Conservation (phyloP, 345 rosid species). For the Turnera subulata region DNA sequence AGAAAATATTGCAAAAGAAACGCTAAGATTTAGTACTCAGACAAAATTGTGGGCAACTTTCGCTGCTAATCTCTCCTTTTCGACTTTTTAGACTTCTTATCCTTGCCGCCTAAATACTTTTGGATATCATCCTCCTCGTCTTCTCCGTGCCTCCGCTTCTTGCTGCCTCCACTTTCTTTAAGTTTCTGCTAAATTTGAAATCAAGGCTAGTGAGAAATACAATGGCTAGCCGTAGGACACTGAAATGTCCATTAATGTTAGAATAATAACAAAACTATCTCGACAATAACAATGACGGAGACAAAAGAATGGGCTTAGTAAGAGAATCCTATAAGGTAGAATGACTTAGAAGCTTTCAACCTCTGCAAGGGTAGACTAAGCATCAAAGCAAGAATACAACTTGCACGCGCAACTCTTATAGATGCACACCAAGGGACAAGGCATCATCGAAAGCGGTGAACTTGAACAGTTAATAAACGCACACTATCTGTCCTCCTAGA, state of each 20-base stretch:
- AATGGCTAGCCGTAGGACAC: not conserved
- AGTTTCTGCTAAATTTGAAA: not conserved
- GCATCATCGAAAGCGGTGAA: too few relatives aligned
- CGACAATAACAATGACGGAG: not conserved
- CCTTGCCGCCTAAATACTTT: not conserved
- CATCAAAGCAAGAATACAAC: too few relatives aligned
- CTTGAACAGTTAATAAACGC: too few relatives aligned
- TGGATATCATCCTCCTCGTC: not conserved
- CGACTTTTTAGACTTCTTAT: not conserved
- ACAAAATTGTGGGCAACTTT: too few relatives aligned
- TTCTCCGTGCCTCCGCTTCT: not conserved
- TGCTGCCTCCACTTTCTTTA: slow-evolving; percentile 1
- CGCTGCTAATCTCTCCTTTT: not conserved
- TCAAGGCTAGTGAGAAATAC: not conserved
- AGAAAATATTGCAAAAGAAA: too few relatives aligned
- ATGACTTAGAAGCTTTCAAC: slow-evolving; percentile 7
- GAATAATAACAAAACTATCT: not conserved
- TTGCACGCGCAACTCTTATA: too few relatives aligned
- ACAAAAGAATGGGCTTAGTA: not conserved
- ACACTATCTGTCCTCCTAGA: too few relatives aligned
- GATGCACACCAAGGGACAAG: too few relatives aligned
- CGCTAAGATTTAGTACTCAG: too few relatives aligned
- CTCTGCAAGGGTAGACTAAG: too few relatives aligned
- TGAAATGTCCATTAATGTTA: not conserved
- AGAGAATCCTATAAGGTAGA: slow-evolving; percentile 15